Evolutionary conservation across 371 early-diverging fungal species (phyloP).

Genomic region (Mucor velutinosus): DNA sequence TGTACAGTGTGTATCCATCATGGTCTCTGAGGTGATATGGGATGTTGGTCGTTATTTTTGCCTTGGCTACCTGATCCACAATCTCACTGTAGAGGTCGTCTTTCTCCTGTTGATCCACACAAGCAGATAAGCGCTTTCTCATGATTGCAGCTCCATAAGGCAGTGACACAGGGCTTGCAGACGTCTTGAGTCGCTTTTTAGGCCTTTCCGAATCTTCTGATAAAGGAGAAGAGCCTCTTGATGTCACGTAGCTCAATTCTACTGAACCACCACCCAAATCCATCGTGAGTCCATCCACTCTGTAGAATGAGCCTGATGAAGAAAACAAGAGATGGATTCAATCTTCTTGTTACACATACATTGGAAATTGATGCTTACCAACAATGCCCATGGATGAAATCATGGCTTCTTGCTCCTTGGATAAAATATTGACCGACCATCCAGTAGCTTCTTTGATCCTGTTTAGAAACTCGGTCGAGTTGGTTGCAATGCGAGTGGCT

Average conservation of each 20-base stretch:
- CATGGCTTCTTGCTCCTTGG: constrained; percentile 50
- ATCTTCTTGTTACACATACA: background rate
- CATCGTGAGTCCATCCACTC: constrained; percentile 54
- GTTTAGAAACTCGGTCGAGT: constrained; percentile 41
- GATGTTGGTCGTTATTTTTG: constrained; percentile 16
- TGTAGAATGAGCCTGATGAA: constrained; percentile 46
- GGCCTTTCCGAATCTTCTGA: constrained; percentile 14
- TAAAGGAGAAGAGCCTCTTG: constrained; percentile 8
- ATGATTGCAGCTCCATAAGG: constrained; percentile 56
- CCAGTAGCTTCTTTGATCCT: constrained; percentile 45
- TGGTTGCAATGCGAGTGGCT: constrained; percentile 56
- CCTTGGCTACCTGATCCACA: constrained; percentile 12
- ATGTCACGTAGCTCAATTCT: constrained; percentile 49
- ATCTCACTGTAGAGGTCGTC: constrained; percentile 11
- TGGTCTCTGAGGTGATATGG: constrained; percentile 24
- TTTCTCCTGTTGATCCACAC: constrained; percentile 2
- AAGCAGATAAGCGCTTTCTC: constrained; percentile 24
- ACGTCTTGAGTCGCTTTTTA: constrained; percentile 11
- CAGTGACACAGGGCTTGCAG: constrained; percentile 42
- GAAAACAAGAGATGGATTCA: background rate
- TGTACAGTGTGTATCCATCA: constrained; percentile 44
- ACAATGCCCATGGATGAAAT: constrained; percentile 52
- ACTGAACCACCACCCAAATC: constrained; percentile 61
- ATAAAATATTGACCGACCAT: constrained; percentile 41
- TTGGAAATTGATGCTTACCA: constrained; percentile 16